Conservation (phyloP, 2,329 filamentous ascomycete genomes). For the Fusarium equiseti region DNA sequence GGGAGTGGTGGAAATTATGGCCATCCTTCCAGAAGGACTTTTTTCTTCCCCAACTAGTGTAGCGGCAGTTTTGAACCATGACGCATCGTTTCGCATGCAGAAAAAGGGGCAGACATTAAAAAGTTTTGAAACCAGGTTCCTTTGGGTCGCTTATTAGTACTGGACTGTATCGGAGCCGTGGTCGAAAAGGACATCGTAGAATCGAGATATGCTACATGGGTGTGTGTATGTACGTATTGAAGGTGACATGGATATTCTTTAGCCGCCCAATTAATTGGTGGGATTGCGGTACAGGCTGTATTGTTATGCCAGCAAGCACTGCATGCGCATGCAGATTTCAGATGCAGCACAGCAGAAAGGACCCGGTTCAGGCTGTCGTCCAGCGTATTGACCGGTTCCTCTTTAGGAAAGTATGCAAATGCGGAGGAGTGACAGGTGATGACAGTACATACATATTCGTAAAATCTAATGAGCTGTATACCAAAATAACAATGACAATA, state of each 20-base stretch:
- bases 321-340: not conserved
- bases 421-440: not conserved
- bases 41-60: slow-evolving; percentile 14
- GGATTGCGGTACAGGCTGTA: not conserved
- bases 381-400: slow-evolving; percentile 51
- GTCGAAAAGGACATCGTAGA: not conserved
- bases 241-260: not conserved
- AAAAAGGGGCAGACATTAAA: not conserved
- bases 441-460: not conserved
- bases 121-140: slow-evolving; percentile 10
- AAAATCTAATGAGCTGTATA: no score
- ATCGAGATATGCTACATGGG: not conserved
- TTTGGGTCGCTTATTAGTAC: not conserved
- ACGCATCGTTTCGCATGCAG: slow-evolving; percentile 20
- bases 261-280: not conserved
- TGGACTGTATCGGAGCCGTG: not conserved
- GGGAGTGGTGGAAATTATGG: slow-evolving; percentile 44
- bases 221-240: not conserved
- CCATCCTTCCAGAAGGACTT: slow-evolving; percentile 38
- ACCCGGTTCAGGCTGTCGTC: slow-evolving; percentile 11
- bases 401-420: slow-evolving; percentile 46
- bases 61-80: slow-evolving; percentile 29
- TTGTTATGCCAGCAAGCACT: slow-evolving; percentile 9
- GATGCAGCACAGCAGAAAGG: slow-evolving; percentile 21
- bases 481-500: not conserved